Conservation (phyloP, 345 rosid species). For the Gossypium thurberi region DNA sequence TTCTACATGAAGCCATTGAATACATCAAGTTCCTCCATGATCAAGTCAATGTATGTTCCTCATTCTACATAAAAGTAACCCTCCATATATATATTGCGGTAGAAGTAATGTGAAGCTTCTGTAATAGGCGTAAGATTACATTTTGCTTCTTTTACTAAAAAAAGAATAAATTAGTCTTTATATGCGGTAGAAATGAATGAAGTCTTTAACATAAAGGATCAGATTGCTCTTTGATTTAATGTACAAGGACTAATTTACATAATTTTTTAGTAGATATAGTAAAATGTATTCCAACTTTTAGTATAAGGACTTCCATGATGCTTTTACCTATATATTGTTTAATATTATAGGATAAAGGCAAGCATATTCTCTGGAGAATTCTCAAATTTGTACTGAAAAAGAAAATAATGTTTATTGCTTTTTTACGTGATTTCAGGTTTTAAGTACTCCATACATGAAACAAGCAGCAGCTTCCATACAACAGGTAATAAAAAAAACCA, state of each 20-base stretch:
- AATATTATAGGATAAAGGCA: background rate
- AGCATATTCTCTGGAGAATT: background rate
- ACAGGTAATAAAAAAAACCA: slow-evolving; percentile 34
- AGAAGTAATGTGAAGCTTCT: too few species aligned
- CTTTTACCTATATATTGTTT: too few species aligned
- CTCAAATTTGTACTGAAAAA: background rate
- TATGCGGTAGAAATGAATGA: too few species aligned
- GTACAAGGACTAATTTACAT: accelerated
- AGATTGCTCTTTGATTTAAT: too few species aligned
- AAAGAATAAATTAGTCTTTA: too few species aligned
- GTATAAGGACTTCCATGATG: too few species aligned
- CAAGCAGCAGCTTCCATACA: slow-evolving; percentile 45
- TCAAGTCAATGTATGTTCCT: slow-evolving; percentile 55
- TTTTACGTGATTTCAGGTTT: slow-evolving; percentile 35
- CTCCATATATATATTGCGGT: too few species aligned
- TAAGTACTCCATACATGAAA: slow-evolving; percentile 56
- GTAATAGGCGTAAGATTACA: too few species aligned
- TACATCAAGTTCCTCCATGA: slow-evolving; percentile 77
- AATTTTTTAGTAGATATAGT: too few species aligned
- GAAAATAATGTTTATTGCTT: background rate
- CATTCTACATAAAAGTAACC: background rate
- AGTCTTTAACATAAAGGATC: too few species aligned
- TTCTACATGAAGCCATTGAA: slow-evolving; percentile 80
- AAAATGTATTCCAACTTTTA: too few species aligned
- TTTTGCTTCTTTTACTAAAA: too few species aligned